Conservation (phyloP, 768 basidiomycete species). For the Dioszegia hungarica region DNA sequence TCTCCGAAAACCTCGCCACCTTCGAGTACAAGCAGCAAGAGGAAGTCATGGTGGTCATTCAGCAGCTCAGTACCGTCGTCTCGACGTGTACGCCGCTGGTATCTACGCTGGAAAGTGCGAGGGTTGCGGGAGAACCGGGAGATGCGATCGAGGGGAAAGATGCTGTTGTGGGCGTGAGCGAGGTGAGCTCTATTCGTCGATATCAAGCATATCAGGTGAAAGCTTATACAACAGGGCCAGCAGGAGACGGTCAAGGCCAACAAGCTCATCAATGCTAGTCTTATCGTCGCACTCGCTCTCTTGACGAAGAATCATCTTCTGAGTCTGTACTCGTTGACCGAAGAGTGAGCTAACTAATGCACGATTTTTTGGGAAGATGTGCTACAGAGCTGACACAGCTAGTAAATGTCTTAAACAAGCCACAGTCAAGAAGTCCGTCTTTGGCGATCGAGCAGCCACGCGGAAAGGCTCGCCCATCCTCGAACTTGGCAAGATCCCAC, state of each 20-base stretch:
- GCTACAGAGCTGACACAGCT: background rate
- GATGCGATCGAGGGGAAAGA: constrained; percentile 61
- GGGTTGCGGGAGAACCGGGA: constrained; percentile 67
- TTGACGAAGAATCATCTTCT: constrained; percentile 83
- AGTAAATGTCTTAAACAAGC: constrained; percentile 91
- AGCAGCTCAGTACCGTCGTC: constrained; percentile 50
- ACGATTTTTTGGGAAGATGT: background rate
- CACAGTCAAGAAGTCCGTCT: constrained; percentile 78
- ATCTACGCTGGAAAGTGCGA: constrained; percentile 67
- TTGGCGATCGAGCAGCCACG: constrained; percentile 74
- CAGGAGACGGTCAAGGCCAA: constrained; percentile 12
- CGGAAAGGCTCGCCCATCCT: constrained; percentile 62
- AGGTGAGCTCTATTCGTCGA: constrained; percentile 9
- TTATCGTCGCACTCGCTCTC: constrained; percentile 78
- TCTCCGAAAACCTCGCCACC: constrained; percentile 87
- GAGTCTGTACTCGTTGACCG: constrained; percentile 71
- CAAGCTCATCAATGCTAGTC: constrained; percentile 52
- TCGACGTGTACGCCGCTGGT: constrained; percentile 63
- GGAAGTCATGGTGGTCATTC: constrained; percentile 80
- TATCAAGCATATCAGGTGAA: background rate
- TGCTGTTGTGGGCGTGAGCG: constrained; percentile 10
- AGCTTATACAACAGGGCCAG: constrained; percentile 5
- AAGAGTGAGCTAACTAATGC: constrained; percentile 64
- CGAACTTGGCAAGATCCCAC: constrained; percentile 67
- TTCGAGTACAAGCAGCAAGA: constrained; percentile 95